Conservation (phyloP, 1,284 basidiomycete species). For the Ceratobasidium sp. region DNA sequence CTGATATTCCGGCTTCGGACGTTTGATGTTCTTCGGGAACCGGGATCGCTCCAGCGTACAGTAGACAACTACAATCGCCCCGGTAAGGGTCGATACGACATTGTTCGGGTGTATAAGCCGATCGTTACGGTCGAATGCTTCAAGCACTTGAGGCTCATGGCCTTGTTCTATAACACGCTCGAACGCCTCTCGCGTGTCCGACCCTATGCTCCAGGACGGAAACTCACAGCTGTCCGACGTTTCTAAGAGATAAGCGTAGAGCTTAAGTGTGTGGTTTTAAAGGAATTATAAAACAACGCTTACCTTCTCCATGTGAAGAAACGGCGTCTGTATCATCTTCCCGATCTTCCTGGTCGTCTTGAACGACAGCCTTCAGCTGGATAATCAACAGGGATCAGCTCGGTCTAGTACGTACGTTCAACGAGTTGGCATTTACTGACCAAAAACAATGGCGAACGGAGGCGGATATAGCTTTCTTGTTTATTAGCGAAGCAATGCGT, state of each 20-base stretch:
- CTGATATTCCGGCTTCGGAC: neutral
- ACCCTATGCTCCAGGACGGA: neutral
- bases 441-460: neutral
- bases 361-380: too few species aligned
- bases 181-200: neutral
- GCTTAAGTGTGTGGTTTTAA: too few species aligned
- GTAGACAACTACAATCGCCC: neutral
- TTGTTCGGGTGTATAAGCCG: slow-evolving; percentile 1
- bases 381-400: too few species aligned
- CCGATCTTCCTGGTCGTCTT: too few species aligned
- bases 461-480: neutral
- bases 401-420: too few species aligned
- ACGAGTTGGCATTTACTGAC: neutral
- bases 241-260: too few species aligned
- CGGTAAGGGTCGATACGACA: neutral
- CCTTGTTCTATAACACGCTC: neutral
- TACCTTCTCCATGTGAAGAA: too few species aligned
- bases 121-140: neutral
- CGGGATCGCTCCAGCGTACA: neutral
- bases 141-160: neutral
- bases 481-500: neutral
- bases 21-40: neutral
- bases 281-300: too few species aligned
- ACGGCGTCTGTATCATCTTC: too few species aligned
- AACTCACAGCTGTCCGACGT: too few species aligned